Conservation (phyloP, 352 stramenopile genomes). For the Ochromonadaceae sp. region DNA sequence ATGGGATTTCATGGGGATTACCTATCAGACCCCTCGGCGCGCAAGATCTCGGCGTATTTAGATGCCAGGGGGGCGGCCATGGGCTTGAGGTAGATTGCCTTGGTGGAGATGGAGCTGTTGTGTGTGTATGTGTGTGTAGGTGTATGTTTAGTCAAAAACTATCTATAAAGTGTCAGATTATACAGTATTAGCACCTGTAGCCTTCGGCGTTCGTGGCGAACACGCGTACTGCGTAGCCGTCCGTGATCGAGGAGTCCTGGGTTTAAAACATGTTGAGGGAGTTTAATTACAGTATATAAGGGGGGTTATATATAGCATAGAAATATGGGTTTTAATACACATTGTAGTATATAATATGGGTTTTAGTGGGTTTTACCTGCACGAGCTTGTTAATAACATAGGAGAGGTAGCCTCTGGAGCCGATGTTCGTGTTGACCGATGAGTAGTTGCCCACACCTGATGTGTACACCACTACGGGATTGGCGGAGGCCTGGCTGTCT, state of each 20-base stretch:
- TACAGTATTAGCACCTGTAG: constrained; percentile 27
- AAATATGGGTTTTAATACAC: too few species aligned
- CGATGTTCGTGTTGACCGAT: constrained; percentile 23
- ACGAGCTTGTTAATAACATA: constrained; percentile 31
- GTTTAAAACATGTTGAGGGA: constrained; percentile 33
- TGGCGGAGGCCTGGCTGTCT: background rate
- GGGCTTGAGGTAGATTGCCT: constrained; percentile 54
- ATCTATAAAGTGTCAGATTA: too few species aligned
- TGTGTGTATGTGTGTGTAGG: too few species aligned
- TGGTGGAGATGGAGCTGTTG: constrained; percentile 24
- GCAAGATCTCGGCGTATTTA: constrained; percentile 43
- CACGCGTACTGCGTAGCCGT: constrained; percentile 44
- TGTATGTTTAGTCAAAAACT: too few species aligned
- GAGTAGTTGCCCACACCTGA: constrained; percentile 9
- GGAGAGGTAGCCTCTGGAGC: constrained; percentile 25
- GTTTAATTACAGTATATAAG: too few species aligned
- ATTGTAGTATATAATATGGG: too few species aligned
- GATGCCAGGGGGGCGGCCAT: constrained; percentile 58
- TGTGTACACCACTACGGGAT: background rate
- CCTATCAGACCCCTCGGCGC: constrained; percentile 48
- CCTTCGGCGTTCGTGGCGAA: constrained; percentile 36
- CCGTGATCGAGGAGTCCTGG: constrained; percentile 34
- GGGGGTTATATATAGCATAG: too few species aligned
- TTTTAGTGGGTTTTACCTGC: too few species aligned
- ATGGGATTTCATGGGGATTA: too few species aligned